Conservation (phyloP, 2,329 filamentous ascomycete species). For the Sporothrix curviconia region DNA sequence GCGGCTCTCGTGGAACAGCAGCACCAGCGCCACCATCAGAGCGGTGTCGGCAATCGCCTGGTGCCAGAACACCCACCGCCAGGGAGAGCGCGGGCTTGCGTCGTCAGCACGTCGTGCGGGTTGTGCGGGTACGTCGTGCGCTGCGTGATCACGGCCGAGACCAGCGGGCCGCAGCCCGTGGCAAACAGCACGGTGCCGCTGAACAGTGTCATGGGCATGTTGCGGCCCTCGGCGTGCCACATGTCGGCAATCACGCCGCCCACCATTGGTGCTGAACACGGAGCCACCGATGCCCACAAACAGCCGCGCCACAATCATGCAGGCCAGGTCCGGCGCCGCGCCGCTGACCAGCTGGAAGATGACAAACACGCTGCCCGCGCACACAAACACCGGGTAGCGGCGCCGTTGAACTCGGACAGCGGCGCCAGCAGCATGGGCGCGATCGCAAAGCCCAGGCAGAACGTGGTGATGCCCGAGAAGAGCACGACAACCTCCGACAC, state of each 20-base stretch:
- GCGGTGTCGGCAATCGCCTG: constrained; percentile 65
- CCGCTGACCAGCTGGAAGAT: constrained; percentile 67
- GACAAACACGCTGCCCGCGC: constrained; percentile 65
- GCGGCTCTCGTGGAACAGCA: constrained; percentile 75
- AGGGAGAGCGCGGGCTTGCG: constrained; percentile 33
- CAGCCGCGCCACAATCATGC: constrained; percentile 70
- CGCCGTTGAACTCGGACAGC: constrained; percentile 84
- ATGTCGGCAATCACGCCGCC: constrained; percentile 88
- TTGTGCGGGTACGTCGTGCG: constrained; percentile 35
- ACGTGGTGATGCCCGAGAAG: constrained; percentile 66
- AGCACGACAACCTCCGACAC: constrained; percentile 59
- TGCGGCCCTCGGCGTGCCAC: constrained; percentile 70
- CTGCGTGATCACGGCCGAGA: constrained; percentile 63
- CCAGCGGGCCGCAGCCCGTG: constrained; percentile 70
- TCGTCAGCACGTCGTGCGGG: constrained; percentile 20
- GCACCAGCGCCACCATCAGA: constrained; percentile 56
- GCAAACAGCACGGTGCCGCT: constrained; percentile 72
- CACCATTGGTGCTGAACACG: constrained; percentile 78
- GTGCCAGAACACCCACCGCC: constrained; percentile 87
- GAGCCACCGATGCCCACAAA: constrained; percentile 71
- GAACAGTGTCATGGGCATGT: constrained; percentile 86
- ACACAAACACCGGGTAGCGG: constrained; percentile 72
- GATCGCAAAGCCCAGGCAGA: constrained; percentile 72
- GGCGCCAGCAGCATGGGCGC: constrained; percentile 86
- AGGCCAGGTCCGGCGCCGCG: constrained; percentile 60